Base-by-base conservation (phyloP, 768 basidiomycete genomes). In the Rhizopogon vulgaris region DNA sequence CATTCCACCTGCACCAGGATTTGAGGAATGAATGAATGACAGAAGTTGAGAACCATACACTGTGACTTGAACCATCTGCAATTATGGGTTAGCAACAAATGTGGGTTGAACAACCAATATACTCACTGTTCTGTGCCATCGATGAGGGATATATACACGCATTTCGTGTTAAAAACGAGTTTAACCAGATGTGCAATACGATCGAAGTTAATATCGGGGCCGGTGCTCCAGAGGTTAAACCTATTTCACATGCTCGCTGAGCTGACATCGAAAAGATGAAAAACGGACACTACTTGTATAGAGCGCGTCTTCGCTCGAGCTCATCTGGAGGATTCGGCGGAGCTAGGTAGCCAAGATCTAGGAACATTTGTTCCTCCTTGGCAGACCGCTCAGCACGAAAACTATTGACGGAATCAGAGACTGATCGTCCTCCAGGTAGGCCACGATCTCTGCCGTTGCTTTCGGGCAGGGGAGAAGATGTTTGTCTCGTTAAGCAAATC, bases 181-280 rank as follows among this genome's bases (percentile, higher is more conserved):
- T 94, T 94, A 38, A 88, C 89, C 25, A 97, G 78, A 65, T 95
- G 92, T 14, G 85, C 90, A 57, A 96, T 94, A 15, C 94, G 82
- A 67, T 96, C 94, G 63, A 97, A 96, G 64, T 95, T 94, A 56
- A 81, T 73, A 65, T 97, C 94, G 8, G 84, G 75, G 14, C 84
- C 83, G 0, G 92, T 94, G 56, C 89, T 82, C 79, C 91, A 85
- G 45, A 96, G 87, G 59, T 93, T 92, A 72, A 91, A 94, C 57
- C 90, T 89, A 56, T 46, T 34, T 46, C 27, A 51, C 10, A 12
- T 22, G 43, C 17, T n/a, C n/a, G 27, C 14, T n/a, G 43, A 32
- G 48, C 59, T 18, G 53, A 49, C 28, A 28, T 42, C 28, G 25
- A 48, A 18, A 22, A 12, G 32, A 28, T 40, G 43, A 14, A 27